Evolutionary conservation across 805 yeast species (phyloP), one percentile per base, ranked within the genome.

Genomic region (Candida tammaniensis): DNA sequence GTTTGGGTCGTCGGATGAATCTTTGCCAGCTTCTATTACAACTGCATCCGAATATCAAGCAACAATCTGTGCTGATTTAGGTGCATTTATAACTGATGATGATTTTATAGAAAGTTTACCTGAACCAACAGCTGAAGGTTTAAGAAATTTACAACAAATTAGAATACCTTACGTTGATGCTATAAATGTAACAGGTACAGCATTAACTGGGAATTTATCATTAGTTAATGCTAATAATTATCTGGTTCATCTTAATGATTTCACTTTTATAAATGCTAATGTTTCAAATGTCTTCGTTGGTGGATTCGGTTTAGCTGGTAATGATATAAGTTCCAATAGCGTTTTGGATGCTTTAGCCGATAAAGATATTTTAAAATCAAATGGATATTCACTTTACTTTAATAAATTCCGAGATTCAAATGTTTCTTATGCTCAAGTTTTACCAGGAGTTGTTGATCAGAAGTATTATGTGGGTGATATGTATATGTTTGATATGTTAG

Each of bases 361-460:
- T 0, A 24, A 37, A 4, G 55, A 56, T 3, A 18, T 49, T 26
- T 61, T 60, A 17, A 28, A 39, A 17, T 49, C 61, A 3, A 48
- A 53, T 7, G 59, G 69, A 10, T 67, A 62, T 43, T 63, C 70
- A 15, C 41, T 59, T 13, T 61, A 50, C 49, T 64, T 59, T 39
- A 36, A 39, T 35, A 39, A 48, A 33, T 28, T 33, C 21, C 20
- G 44, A 4, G 33, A 37, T 28, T 22, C 36, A 10, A 35, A 38
- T 9, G 17, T 35, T 12, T 43, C 47, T 5, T 36, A 43, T n/a
- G 70, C 66, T 11, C 54, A 54, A 33, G 42, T 82, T 9, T 51
- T 80, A 6, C 60, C 81, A 2, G 89, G 93, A 8, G 78, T 75
- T 3, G 74, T 82, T 4, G 76, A 79, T 47, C 57, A 64, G 7